phyloP scores from a whole-genome alignment of 148 eudicot genomes.

The Amaranthus hypochondriacus region DNA sequence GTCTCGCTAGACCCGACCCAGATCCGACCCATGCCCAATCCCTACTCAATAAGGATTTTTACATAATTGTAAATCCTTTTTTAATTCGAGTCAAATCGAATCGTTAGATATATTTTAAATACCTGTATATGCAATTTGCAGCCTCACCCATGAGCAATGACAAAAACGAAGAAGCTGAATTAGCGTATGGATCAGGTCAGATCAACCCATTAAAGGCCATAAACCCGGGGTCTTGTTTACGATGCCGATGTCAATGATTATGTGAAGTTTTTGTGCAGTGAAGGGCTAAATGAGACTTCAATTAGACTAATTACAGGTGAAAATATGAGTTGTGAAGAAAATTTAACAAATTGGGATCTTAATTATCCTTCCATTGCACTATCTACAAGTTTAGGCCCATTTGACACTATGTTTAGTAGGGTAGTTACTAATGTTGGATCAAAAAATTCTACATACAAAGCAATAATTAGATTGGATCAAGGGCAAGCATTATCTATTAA shows the following conservation, averaged over 20 bases:
- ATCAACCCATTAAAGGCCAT: constrained; percentile 27
- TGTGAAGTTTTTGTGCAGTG: constrained; percentile 29
- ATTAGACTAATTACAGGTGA: constrained; percentile 25
- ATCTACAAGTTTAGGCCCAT: constrained; percentile 8
- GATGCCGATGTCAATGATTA: constrained; percentile 27
- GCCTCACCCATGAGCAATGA: constrained; percentile 26
- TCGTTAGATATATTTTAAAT: background rate
- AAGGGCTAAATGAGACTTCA: constrained; percentile 18
- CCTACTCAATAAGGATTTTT: too few species aligned
- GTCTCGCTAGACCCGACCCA: too few species aligned
- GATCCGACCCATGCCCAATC: too few species aligned
- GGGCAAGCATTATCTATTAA: constrained; percentile 16
- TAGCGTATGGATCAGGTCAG: constrained; percentile 39
- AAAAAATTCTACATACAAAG: constrained; percentile 20
- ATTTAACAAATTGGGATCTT: constrained; percentile 20
- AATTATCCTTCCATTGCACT: constrained; percentile 38
- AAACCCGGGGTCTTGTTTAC: constrained; percentile 35
- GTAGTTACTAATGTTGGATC: constrained; percentile 41
- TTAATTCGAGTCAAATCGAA: too few species aligned
- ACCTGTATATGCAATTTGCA: constrained; percentile 5
- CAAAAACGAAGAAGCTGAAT: constrained; percentile 24
- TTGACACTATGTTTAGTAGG: constrained; percentile 24
- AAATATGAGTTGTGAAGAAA: background rate
- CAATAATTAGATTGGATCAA: background rate
- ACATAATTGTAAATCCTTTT: too few species aligned